These are phyloP conservation scores for Aspergillus uvarum DNA, from an alignment of 2,329 filamentous ascomycete species.

Conservation along the genomic window DNA sequence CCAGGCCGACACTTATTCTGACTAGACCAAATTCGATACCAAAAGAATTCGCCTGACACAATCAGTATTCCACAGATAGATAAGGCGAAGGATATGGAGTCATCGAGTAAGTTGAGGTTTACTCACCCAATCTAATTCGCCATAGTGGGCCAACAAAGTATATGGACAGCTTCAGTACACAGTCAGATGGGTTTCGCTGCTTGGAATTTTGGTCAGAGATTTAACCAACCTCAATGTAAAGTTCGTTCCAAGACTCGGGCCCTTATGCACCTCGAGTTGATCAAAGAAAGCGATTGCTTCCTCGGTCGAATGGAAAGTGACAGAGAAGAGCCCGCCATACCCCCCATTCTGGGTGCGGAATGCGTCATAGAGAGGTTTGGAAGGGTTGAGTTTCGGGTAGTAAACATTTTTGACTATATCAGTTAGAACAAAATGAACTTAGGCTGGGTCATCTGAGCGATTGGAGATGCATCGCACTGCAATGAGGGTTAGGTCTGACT, in stretches of 20 bases:
- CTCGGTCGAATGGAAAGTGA: slow-evolving; percentile 69
- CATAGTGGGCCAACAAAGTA: slow-evolving; percentile 85
- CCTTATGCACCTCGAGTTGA: slow-evolving; percentile 81
- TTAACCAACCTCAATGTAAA: slow-evolving; percentile 70
- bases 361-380: slow-evolving; percentile 72
- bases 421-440: slow-evolving; percentile 11
- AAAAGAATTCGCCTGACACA: slow-evolving; percentile 63
- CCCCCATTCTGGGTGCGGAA: slow-evolving; percentile 73
- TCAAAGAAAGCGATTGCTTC: slow-evolving; percentile 84
- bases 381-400: slow-evolving; percentile 79
- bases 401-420: slow-evolving; percentile 71
- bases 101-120: slow-evolving; percentile 9
- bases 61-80: neutral
- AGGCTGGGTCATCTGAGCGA: neutral
- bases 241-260: slow-evolving; percentile 92
- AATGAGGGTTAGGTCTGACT: slow-evolving; percentile 12
- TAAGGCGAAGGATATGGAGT: neutral
- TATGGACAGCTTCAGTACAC: slow-evolving; percentile 69
- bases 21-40: slow-evolving; percentile 80
- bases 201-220: neutral
- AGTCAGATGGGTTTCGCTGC: slow-evolving; percentile 11
- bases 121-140: slow-evolving; percentile 81
- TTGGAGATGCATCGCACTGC: neutral
- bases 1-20: slow-evolving; percentile 84
- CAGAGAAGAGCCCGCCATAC: slow-evolving; percentile 85